These are phyloP conservation scores for Rhipidocladum racemiflorum DNA, from an alignment of 176 grass and related monocot genomes.

Conservation along the genomic window DNA sequence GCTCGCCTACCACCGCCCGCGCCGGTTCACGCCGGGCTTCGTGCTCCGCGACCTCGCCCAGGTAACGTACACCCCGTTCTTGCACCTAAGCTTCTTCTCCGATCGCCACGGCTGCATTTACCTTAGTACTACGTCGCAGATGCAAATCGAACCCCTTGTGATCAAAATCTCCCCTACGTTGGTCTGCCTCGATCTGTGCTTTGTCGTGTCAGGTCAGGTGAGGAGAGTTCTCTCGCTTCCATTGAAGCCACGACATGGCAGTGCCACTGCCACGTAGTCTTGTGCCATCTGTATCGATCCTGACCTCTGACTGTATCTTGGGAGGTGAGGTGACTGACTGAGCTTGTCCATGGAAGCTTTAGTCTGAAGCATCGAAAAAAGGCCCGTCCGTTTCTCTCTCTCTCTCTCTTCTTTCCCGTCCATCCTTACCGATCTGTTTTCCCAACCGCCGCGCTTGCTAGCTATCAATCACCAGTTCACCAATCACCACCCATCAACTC, in stretches of 20 bases:
- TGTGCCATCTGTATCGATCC: not conserved
- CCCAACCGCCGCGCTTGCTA: conserved; percentile 17
- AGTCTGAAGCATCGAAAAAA: not conserved
- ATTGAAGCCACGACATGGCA: not conserved
- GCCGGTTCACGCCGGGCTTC: conserved; percentile 50
- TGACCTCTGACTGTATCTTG: not conserved
- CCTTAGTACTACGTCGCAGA: not conserved
- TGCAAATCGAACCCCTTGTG: not conserved
- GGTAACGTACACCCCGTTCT: conserved; percentile 31
- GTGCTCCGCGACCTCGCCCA: conserved; percentile 54
- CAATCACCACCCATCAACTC: not conserved
- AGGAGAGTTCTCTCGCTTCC: not conserved
- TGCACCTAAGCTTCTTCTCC: not conserved
- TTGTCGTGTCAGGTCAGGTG: not conserved
- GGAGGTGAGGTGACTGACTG: not conserved
- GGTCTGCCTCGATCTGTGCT: not conserved
- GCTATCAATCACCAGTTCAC: not conserved
- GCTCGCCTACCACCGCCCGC: conserved; percentile 46
- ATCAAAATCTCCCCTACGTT: not conserved
- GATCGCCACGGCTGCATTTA: no score
- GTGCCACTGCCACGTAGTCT: not conserved
- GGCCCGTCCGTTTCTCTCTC: no score
- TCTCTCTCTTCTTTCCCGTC: not conserved
- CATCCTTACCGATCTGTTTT: not conserved
- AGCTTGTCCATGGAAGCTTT: not conserved